Evolutionary conservation across 1,284 basidiomycete species (phyloP), one percentile per base, ranked within the genome.

Genomic region (Phellinidium pouzarii): DNA sequence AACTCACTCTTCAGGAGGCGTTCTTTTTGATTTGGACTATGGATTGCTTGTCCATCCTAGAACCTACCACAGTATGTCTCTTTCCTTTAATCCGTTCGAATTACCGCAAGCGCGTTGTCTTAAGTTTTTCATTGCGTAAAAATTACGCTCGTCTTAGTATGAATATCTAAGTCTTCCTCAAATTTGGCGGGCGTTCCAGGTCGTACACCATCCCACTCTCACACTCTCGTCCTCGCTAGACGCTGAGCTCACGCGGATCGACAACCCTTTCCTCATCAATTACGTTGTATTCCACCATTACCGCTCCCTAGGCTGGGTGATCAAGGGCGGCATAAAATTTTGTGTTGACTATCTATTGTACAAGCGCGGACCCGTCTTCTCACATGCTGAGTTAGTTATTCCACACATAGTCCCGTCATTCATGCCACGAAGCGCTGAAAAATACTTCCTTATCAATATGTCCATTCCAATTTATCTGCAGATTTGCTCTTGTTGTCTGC

Each of bases 231-330:
- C 46, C 43, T 61, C 63, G 65, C 55, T 61, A 66, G 20, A 62
- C 61, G 25, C 56, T 62, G 46, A 59, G 55, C 54, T 55, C 50
- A 42, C 66, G 64, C 76, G 81, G 48, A 77, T 83, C 44, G 94
- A 98, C 71, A 96, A 96, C 65, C 94, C 94, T 0, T 94, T 97
- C 69, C 71, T 99, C 31, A 74, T 99, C 34, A 80, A 91, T 60
- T 99, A 98, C 64, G 83, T 87, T 46, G 84, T 82, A 5, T 97
- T 95, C 64, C 95, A 99, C 66, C 93, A 99, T 68, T 99, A 91
- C 65, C 83, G 95, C 19, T 93, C 94, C 1, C 77, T 99, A 3
- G 96, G 96, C n/a, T 99, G 96, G 96, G 90, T 97, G 14, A 86
- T 97, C 56, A 93, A 94, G 67, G 83, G 82, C 22, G 96, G 96